A percentile compares a stretch with the other conserved stretches of the same genome.
Evolutionary conservation across 2,329 filamentous ascomycete genomes (phyloP).

Genomic region (Colletotrichum sp.): DNA sequence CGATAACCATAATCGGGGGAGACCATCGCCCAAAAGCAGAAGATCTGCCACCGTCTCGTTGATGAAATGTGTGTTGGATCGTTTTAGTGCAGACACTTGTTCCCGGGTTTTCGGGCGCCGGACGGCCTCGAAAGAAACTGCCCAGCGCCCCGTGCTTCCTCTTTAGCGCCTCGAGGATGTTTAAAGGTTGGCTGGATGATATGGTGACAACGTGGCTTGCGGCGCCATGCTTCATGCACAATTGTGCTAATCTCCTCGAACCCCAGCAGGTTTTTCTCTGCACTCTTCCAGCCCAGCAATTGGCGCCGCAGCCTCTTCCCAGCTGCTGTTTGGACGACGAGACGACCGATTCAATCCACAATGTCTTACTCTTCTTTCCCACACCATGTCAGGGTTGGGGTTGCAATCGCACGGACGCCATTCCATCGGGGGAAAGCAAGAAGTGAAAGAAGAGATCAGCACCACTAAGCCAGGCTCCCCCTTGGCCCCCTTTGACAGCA

Average conservation of each 20-base stretch:
- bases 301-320: not conserved
- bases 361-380: not conserved
- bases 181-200: not conserved
- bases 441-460: not conserved
- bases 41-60: not conserved
- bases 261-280: not conserved
- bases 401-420: slow-evolving; percentile 16
- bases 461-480: not conserved
- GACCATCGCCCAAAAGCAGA: not conserved
- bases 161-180: not conserved
- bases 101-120: not conserved
- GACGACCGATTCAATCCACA: not conserved
- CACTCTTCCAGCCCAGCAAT: not conserved
- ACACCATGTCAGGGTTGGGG: not conserved
- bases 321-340: not conserved
- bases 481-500: not conserved
- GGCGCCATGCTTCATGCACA: not conserved
- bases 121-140: not conserved
- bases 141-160: not conserved
- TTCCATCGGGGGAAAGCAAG: not conserved
- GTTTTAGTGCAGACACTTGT: not conserved
- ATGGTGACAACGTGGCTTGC: not conserved
- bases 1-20: not conserved
- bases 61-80: not conserved
- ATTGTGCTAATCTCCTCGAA: not conserved